Conservation (phyloP, 768 basidiomycete species). For the Candolleomyces efflorescens region DNA sequence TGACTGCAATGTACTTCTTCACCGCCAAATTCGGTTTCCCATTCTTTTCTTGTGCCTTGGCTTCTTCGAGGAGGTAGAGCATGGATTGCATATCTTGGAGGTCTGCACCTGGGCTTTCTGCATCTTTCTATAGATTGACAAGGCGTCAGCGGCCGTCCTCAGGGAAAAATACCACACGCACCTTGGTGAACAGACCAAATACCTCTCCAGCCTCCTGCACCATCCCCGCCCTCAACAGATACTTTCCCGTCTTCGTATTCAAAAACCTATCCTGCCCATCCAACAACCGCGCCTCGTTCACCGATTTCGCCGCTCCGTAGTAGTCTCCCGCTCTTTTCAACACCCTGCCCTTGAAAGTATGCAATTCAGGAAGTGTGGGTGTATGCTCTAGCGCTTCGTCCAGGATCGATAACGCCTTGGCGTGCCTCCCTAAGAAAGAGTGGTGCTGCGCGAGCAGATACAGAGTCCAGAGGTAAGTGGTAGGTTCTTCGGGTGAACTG, state of each 20-base stretch:
- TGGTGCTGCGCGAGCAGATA: constrained; percentile 94
- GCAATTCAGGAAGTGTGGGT: constrained; percentile 89
- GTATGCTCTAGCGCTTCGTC: constrained; percentile 74
- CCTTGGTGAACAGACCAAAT: constrained; percentile 91
- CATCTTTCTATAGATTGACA: constrained; percentile 70
- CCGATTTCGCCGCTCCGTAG: constrained; percentile 62
- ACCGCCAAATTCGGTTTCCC: constrained; percentile 75
- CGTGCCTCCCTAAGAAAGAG: constrained; percentile 53
- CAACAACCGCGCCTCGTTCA: constrained; percentile 79
- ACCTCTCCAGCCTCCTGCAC: constrained; percentile 69
- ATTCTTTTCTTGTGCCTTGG: constrained; percentile 57
- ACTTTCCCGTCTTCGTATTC: constrained; percentile 93
- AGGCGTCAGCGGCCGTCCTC: background rate
- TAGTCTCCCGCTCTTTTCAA: constrained; percentile 85
- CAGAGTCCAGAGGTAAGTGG: constrained; percentile 89
- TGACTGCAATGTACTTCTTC: constrained; percentile 76
- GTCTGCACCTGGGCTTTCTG: constrained; percentile 67
- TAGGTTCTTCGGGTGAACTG: constrained; percentile 48
- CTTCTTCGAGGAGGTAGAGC: constrained; percentile 82
- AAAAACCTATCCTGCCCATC: constrained; percentile 95
- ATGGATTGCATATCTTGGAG: constrained; percentile 95
- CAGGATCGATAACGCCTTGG: constrained; percentile 58
- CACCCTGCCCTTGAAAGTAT: constrained; percentile 75
- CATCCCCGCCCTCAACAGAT: constrained; percentile 78
- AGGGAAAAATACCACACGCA: constrained; percentile 16